A percentile compares a stretch with the other conserved stretches of the same genome.
Evolutionary conservation across 805 yeast genomes (phyloP).

Genomic region (Jamesozyma rosinii): DNA sequence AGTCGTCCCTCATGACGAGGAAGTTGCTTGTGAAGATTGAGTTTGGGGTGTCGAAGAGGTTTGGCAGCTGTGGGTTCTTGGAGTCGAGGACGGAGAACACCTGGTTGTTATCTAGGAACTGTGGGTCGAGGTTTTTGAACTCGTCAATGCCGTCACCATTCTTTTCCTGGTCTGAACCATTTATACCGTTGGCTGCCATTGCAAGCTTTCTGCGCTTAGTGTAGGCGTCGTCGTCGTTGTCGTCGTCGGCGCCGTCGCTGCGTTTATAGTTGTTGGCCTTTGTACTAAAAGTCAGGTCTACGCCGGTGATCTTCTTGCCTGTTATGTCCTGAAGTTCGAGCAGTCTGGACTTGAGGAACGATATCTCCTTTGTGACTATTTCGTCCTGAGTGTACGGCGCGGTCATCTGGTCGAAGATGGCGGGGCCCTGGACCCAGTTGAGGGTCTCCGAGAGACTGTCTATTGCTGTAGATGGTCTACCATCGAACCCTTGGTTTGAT

Average conservation of each 20-base stretch:
- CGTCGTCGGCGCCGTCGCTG: constrained; percentile 3
- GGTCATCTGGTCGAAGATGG: constrained; percentile 21
- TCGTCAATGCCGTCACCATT: constrained; percentile 11
- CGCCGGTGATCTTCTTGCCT: constrained; percentile 15
- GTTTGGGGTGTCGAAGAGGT: constrained; percentile 18
- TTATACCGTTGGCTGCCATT: background rate
- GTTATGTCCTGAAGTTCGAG: constrained; percentile 26
- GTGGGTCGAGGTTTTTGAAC: constrained; percentile 25
- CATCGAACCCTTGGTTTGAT: constrained; percentile 16
- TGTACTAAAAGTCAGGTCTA: constrained; percentile 7
- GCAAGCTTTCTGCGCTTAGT: background rate
- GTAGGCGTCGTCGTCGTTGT: constrained; percentile 4
- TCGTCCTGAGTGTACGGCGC: constrained; percentile 21
- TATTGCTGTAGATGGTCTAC: constrained; percentile 18
- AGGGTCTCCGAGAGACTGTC: constrained; percentile 12
- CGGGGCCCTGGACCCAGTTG: constrained; percentile 29
- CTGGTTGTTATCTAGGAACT: constrained; percentile 18
- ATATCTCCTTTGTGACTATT: constrained; percentile 21
- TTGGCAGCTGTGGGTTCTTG: constrained; percentile 4
- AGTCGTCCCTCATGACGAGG: constrained; percentile 19
- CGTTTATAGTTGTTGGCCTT: constrained; percentile 1
- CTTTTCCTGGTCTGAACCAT: background rate
- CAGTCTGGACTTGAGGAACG: constrained; percentile 21
- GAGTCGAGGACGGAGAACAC: constrained; percentile 15
- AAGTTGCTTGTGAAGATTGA: constrained; percentile 17